Percentiles rank a stretch among this genome's conserved stretches.
These are phyloP conservation scores for Suillus variegatus DNA, from an alignment of 768 basidiomycete species.

Conservation along the genomic window DNA sequence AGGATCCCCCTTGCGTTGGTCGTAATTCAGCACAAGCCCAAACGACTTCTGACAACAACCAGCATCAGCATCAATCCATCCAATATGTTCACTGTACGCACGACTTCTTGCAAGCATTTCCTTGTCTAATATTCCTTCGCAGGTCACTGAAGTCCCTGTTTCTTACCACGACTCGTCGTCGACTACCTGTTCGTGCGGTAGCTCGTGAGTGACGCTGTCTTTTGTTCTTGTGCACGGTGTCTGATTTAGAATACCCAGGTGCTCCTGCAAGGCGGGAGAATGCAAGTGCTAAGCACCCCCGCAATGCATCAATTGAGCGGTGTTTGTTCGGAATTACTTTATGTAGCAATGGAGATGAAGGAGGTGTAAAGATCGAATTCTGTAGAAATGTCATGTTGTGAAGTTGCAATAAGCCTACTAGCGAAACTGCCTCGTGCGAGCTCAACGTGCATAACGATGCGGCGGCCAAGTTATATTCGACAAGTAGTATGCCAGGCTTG, in stretches of 20 bases:
- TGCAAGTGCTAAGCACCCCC: background rate
- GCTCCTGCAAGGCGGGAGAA: constrained; percentile 1
- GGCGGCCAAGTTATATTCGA: background rate
- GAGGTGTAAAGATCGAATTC: background rate
- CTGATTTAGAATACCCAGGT: background rate
- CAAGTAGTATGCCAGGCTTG: background rate
- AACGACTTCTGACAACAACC: background rate
- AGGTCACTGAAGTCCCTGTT: constrained; percentile 3
- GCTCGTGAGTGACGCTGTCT: background rate
- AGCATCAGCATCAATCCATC: background rate
- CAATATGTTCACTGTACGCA: background rate
- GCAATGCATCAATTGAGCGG: background rate
- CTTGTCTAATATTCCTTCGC: background rate
- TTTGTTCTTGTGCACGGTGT: background rate
- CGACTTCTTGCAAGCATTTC: background rate
- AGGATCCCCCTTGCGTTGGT: background rate
- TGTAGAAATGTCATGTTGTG: background rate
- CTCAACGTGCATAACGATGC: background rate
- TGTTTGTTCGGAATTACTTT: background rate
- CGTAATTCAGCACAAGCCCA: background rate
- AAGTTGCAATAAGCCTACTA: background rate
- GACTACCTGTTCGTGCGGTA: background rate
- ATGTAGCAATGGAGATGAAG: background rate
- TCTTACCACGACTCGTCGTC: background rate
- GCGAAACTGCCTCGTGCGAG: background rate